Base-by-base conservation (phyloP, 192 early-diverging fungal species). In the Coemansia brasiliensis region DNA sequence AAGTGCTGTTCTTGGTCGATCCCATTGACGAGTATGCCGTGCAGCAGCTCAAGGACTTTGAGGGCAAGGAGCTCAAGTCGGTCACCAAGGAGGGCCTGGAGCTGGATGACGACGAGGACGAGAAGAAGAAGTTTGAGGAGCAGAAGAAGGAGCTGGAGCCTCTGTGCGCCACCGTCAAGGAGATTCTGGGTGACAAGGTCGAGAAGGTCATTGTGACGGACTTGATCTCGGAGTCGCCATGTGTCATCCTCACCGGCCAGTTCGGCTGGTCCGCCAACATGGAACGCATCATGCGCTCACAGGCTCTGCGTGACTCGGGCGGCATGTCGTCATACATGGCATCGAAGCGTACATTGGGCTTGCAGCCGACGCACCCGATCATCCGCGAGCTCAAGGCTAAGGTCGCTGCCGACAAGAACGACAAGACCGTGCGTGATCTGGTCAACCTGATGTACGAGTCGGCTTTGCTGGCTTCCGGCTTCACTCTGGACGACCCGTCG, bases 251-350 rank as follows among this genome's bases (percentile, higher is more conserved):
- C 75, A 98, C 98, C 59, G 94, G 94, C 63, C 94, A 98, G 82
- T 96, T 90, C 71, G 97, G 95, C 58, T 99, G 96, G 96, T 96
- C 96, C 39, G 96, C 95, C 69, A 99, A 98, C 91, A 98, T 99
- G 95, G 98, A 99, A 85, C 94, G 98, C 86, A 98, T 99, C 91
- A 99, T 99, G 98, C 97, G 95, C 86, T 94, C 98, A 52, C 98
- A 99, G 83, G 96, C 98, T 40, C 89, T 98, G 78, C 92, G 95
- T 81, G 95, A 99, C 83, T 90, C 90, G 39, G 92, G 90, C 68
- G 92, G 90, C 74, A 98, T 98, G 97, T 92, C 93, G 53, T 84
- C 90, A n/a, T 99, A 98, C 92, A 99, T 99, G 97, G 93, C 92
- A 35, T 93, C 91, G 74, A 99, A 99, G 91, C 96, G 97, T 88